Percentiles rank a stretch among this genome's conserved stretches.
These are phyloP conservation scores for Glycine tomentella DNA, from an alignment of 306 rosid species.

Conservation along the genomic window DNA sequence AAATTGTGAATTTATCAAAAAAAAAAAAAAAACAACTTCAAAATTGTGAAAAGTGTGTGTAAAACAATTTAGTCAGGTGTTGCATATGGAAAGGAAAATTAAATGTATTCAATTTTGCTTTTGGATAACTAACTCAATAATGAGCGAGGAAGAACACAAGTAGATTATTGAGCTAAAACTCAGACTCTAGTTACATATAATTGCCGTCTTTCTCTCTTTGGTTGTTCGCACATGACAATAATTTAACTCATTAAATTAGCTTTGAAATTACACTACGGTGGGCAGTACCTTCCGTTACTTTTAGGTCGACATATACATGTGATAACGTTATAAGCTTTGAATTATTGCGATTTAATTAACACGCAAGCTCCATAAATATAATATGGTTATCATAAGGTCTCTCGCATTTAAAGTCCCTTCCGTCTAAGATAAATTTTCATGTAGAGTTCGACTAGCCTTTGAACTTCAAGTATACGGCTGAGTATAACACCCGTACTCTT, in stretches of 20 bases:
- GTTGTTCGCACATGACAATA: slow-evolving; percentile 23
- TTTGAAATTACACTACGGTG: slow-evolving; percentile 19
- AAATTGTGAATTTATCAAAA: too few species aligned
- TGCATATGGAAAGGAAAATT: neutral
- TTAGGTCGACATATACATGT: slow-evolving; percentile 3
- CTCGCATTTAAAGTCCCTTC: too few species aligned
- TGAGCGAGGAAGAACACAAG: neutral
- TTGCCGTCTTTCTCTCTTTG: neutral
- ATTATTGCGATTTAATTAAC: slow-evolving; percentile 17
- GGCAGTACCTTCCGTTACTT: neutral
- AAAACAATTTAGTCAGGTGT: neutral
- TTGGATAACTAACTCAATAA: neutral
- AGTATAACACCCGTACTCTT: too few species aligned
- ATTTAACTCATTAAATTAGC: slow-evolving; percentile 27
- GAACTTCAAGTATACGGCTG: too few species aligned
- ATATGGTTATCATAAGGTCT: neutral
- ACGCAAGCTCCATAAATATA: neutral
- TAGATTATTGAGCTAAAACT: neutral
- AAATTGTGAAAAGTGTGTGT: neutral
- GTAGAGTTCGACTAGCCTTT: too few species aligned
- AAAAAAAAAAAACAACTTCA: too few species aligned
- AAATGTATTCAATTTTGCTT: neutral
- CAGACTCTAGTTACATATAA: neutral
- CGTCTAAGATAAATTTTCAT: too few species aligned
- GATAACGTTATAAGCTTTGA: neutral